Conservation (phyloP, 2,329 filamentous ascomycete species). For the Ophiostoma himal-ulmi region DNA sequence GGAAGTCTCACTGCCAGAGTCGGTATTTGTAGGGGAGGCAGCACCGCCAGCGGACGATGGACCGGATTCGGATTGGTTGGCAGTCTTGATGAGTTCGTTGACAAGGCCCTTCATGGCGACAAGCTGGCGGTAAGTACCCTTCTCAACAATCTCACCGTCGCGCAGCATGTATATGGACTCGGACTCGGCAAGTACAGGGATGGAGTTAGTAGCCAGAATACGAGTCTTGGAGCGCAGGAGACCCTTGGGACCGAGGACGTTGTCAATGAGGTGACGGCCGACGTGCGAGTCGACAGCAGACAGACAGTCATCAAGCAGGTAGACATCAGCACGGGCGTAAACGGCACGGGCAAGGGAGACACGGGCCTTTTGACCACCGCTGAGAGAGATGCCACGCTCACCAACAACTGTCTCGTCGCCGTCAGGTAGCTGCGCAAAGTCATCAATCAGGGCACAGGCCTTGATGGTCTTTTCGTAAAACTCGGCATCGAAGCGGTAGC, state of each 20-base stretch:
- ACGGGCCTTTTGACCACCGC: slow-evolving; percentile 91
- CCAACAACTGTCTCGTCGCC: slow-evolving; percentile 96
- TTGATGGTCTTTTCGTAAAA: slow-evolving; percentile 93
- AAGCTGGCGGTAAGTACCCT: slow-evolving; percentile 83
- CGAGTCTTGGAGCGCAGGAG: slow-evolving; percentile 80
- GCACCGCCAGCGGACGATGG: slow-evolving; percentile 32
- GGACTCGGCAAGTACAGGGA: slow-evolving; percentile 80
- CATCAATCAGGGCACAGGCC: slow-evolving; percentile 83
- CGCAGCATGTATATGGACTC: slow-evolving; percentile 82
- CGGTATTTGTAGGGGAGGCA: slow-evolving; percentile 27
- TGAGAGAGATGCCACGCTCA: slow-evolving; percentile 91
- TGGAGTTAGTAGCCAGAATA: slow-evolving; percentile 90
- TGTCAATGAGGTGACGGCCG: slow-evolving; percentile 87
- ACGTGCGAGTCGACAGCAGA: slow-evolving; percentile 99
- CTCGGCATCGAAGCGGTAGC: slow-evolving; percentile 83
- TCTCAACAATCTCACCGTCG: slow-evolving; percentile 76
- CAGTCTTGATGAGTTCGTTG: slow-evolving; percentile 72
- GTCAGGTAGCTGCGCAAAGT: slow-evolving; percentile 87
- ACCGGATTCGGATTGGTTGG: slow-evolving; percentile 52
- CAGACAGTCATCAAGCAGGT: slow-evolving; percentile 86
- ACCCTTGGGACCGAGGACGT: slow-evolving; percentile 80
- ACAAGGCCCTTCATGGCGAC: slow-evolving; percentile 93
- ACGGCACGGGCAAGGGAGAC: slow-evolving; percentile 88
- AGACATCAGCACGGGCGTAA: slow-evolving; percentile 93
- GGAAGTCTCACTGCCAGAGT: slow-evolving; percentile 49